These are phyloP conservation scores for Monascus purpureus DNA, from an alignment of 495 filamentous ascomycete genomes.

Conservation along the genomic window DNA sequence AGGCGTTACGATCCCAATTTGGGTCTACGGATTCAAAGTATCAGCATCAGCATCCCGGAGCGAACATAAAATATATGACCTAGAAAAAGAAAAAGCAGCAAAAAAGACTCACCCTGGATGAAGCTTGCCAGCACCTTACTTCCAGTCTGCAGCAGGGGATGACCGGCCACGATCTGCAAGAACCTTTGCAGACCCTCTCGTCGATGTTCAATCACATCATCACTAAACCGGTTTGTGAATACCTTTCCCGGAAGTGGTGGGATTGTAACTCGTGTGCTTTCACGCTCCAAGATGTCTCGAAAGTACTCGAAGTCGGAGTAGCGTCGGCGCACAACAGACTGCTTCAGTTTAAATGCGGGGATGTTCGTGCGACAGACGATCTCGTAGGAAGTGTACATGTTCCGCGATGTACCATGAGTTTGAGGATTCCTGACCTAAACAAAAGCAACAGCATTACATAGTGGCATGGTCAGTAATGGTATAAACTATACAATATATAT, in stretches of 20 bases:
- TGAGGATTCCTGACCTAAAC: conserved; percentile 84
- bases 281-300: conserved; percentile 92
- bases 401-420: conserved; percentile 84
- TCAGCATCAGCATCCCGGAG: conserved; percentile 4
- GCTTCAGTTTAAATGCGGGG: conserved; percentile 88
- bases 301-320: conserved; percentile 99
- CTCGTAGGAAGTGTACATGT: conserved; percentile 98
- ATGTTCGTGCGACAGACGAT: conserved; percentile 96
- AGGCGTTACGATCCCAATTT: conserved; percentile 25
- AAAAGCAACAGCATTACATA: conserved; percentile 1
- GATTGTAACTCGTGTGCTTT: conserved; percentile 86
- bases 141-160: conserved; percentile 92
- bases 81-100: too few relatives aligned
- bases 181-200: conserved; percentile 88
- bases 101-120: conserved; percentile 66
- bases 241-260: conserved; percentile 94
- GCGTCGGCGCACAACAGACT: conserved; percentile 74
- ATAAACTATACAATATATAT: too few relatives aligned
- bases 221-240: conserved; percentile 94
- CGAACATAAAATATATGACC: too few relatives aligned
- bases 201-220: conserved; percentile 95
- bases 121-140: conserved; percentile 92
- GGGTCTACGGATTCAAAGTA: conserved; percentile 16
- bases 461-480: too few relatives aligned
- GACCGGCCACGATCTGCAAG: conserved; percentile 92